Evolutionary conservation across 768 basidiomycete species (phyloP), one percentile per base, ranked within the genome.

Genomic region (Lyophyllum atratum): DNA sequence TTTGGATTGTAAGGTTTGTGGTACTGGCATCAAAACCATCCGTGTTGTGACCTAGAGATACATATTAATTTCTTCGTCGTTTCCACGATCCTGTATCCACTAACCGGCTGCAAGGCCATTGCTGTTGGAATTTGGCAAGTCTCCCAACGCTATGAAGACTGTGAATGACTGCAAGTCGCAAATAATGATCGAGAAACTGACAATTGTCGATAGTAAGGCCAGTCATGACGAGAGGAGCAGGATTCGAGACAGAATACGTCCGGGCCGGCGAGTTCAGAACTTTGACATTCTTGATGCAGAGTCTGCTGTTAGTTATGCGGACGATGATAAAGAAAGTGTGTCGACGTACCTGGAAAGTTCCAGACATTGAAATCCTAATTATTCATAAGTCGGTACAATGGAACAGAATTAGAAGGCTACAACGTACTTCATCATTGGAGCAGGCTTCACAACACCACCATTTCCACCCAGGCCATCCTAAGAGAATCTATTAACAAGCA

Each of bases 201-300:
- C 86, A 83, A 58, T 88, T 74, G 58, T 88, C 85, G 54, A 89
- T 76, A 17, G 65, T 77, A 24, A 83, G 66, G 37, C 71, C 66
- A 1, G 77, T 74, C 65, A 89, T 80, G 15, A 68, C 61, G 25
- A 79, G 64, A 4, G 74, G 63, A 7, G 65, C 76, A 10, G 73
- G 71, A 59, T 79, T 78, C 29, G 72, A 74, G 17, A 75, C 72
- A 15, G 74, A 75, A 64, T 73, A 76, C 1, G 67, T 71, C 25
- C 74, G 70, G 7, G 67, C 70, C 0, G 77, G 77, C 6, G 76
- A 77, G 59, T 79, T 79, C 40, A 78, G 59, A 2, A 79, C 75
- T 45, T 67, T 71, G 26, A 78, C 69, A 44, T 76, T 72, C 77
- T 70, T 75, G 0, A 66, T 48, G 61, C 69, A 2, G 39, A 48